These are phyloP conservation scores for Tulasnella sp. DNA, from an alignment of 768 basidiomycete species.

Conservation along the genomic window DNA sequence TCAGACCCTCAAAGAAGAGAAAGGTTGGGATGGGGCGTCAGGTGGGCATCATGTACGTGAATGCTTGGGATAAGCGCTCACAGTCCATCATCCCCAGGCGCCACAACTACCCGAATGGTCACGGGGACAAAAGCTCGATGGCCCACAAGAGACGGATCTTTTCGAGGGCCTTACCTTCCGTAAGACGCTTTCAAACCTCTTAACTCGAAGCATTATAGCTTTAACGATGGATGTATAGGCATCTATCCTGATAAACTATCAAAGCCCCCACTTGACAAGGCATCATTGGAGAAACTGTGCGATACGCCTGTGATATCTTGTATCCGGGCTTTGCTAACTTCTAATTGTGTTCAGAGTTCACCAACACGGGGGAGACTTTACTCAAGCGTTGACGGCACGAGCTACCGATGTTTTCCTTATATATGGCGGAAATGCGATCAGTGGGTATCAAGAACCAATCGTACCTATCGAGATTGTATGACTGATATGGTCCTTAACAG, in stretches of 20 bases:
- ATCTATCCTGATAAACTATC: constrained; percentile 7
- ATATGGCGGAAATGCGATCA: constrained; percentile 57
- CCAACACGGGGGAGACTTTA: constrained; percentile 54
- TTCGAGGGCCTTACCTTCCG: constrained; percentile 74
- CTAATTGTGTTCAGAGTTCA: constrained; percentile 41
- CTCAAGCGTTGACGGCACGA: constrained; percentile 41
- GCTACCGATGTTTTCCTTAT: constrained; percentile 35
- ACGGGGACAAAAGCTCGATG: background rate
- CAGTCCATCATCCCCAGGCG: constrained; percentile 6
- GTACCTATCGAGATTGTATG: background rate
- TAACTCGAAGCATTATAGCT: background rate
- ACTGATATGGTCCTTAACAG: constrained; percentile 29
- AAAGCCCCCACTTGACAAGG: constrained; percentile 17
- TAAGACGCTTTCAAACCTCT: constrained; percentile 31
- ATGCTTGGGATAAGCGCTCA: no score
- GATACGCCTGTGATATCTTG: background rate
- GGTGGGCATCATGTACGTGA: background rate
- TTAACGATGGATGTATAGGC: background rate
- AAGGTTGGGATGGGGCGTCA: background rate
- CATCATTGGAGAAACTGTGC: constrained; percentile 19
- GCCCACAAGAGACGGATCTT: constrained; percentile 38
- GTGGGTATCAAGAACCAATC: constrained; percentile 35
- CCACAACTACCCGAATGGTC: background rate
- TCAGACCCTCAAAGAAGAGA: constrained; percentile 4
- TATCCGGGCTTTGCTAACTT: background rate